phyloP scores from a whole-genome alignment of 176 grass and related monocot genomes.

The Ensete glaucum region DNA sequence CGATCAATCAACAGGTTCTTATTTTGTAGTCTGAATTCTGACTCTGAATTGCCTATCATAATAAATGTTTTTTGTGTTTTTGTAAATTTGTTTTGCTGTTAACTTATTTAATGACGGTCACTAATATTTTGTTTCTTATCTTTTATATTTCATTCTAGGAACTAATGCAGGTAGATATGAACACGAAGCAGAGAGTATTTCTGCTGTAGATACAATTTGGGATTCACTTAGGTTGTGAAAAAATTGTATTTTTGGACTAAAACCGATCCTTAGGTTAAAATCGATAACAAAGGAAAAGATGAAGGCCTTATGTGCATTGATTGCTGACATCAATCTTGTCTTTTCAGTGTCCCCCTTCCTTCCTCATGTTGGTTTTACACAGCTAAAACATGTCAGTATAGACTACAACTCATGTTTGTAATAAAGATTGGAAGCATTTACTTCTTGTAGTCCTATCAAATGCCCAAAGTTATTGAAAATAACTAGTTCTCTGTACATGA shows the following conservation, averaged over 20 bases:
- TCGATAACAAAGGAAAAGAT: background rate
- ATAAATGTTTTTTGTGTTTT: background rate
- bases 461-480: too few species aligned
- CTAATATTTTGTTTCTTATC: too few species aligned
- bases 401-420: too few species aligned
- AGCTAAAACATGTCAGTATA: background rate
- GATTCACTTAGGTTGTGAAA: background rate
- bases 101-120: too few species aligned
- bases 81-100: too few species aligned
- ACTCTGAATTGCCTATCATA: background rate
- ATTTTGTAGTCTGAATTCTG: background rate
- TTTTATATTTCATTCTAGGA: too few species aligned
- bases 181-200: background rate
- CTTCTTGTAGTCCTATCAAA: too few species aligned
- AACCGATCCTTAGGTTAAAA: background rate
- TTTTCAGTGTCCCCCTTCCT: background rate
- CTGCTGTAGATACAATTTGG: background rate
- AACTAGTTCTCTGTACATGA: too few species aligned
- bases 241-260: background rate
- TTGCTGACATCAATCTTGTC: too few species aligned
- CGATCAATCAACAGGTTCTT: conserved; percentile 81
- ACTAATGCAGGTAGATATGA: too few species aligned
- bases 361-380: background rate
- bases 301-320: background rate
- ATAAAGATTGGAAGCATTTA: too few species aligned